Conservation (phyloP, 495 filamentous ascomycete genomes). For the Hypoxylon crocopeplum region DNA sequence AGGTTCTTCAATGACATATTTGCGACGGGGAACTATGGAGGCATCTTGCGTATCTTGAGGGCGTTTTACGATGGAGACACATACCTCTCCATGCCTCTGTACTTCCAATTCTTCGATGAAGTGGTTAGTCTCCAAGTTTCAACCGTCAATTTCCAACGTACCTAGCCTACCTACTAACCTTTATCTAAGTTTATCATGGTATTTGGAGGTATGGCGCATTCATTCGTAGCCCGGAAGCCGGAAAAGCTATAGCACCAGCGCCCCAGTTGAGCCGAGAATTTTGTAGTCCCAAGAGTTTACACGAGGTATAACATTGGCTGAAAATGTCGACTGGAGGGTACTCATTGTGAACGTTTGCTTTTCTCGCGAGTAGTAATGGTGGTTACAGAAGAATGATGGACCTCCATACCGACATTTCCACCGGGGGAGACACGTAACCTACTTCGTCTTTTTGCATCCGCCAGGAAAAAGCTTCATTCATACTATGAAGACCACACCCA, state of each 20-base stretch:
- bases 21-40: slow-evolving; percentile 16
- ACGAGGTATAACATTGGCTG: not conserved
- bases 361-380: no score
- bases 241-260: slow-evolving; percentile 2
- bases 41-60: slow-evolving; percentile 25
- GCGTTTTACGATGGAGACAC: slow-evolving; percentile 28
- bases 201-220: slow-evolving; percentile 28
- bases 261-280: not conserved
- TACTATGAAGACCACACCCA: slow-evolving; percentile 5
- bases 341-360: not conserved
- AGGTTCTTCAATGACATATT: slow-evolving; percentile 37
- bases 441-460: slow-evolving; percentile 19
- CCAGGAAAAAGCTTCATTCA: not conserved
- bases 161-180: not conserved
- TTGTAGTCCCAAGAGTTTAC: not conserved
- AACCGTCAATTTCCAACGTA: not conserved
- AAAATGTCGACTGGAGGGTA: not conserved
- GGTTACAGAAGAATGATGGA: slow-evolving; percentile 29
- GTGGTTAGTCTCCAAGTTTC: slow-evolving; percentile 5
- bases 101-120: slow-evolving; percentile 24
- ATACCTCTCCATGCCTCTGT: slow-evolving; percentile 26
- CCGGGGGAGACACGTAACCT: slow-evolving; percentile 26
- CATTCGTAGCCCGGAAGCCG: slow-evolving; percentile 21
- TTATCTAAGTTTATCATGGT: slow-evolving; percentile 18
- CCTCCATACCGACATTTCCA: slow-evolving; percentile 22